Evolutionary conservation across 192 early-diverging fungal genomes (phyloP).

Genomic region (Pilobolus umbonatus): DNA sequence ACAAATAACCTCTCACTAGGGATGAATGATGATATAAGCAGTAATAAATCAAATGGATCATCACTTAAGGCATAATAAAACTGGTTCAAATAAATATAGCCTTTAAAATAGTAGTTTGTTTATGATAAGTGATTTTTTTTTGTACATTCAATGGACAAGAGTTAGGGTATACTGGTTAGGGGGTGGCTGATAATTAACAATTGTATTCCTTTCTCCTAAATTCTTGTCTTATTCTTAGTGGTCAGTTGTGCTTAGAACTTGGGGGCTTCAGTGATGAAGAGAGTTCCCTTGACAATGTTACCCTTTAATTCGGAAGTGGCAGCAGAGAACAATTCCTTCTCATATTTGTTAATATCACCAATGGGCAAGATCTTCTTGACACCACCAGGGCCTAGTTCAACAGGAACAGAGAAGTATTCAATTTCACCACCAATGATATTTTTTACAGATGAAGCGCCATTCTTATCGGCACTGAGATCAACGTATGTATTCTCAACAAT

Average conservation of each 20-base stretch:
- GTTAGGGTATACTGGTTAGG: too few relatives aligned
- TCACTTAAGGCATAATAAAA: neutral
- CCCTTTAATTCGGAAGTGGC: constrained; percentile 87
- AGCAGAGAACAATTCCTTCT: constrained; percentile 77
- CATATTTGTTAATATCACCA: constrained; percentile 73
- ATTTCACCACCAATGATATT: constrained; percentile 45
- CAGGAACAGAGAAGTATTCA: constrained; percentile 74
- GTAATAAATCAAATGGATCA: constrained; percentile 4
- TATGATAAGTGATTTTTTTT: too few relatives aligned
- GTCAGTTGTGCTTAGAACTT: constrained; percentile 21
- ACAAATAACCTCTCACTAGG: constrained; percentile 8
- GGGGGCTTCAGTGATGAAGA: constrained; percentile 22
- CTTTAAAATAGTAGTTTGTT: too few relatives aligned
- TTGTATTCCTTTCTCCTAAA: too few relatives aligned
- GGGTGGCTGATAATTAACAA: too few relatives aligned
- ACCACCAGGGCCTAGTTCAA: constrained; percentile 81
- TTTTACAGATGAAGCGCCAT: neutral
- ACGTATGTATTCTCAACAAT: constrained; percentile 91
- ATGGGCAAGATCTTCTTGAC: constrained; percentile 84
- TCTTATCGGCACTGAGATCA: constrained; percentile 47
- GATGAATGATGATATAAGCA: neutral
- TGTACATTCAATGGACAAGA: too few relatives aligned
- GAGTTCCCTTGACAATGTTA: constrained; percentile 88
- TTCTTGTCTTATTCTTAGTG: too few relatives aligned
- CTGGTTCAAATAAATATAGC: neutral